These are phyloP conservation scores for Botrytis squamosa DNA, from an alignment of 2,329 filamentous ascomycete genomes.

Conservation along the genomic window DNA sequence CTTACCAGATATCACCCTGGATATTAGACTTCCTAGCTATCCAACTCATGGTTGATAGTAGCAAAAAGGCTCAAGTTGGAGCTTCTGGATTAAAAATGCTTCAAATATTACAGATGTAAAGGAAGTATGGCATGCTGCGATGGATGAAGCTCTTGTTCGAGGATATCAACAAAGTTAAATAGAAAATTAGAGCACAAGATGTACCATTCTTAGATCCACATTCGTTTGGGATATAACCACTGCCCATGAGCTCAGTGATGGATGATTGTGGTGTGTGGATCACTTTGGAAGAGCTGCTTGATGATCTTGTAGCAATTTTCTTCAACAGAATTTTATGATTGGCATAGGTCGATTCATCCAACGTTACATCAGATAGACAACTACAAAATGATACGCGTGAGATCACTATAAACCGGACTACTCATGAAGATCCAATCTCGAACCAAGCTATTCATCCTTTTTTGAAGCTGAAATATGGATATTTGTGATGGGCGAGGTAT, in stretches of 20 bases:
- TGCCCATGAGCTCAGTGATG: neutral
- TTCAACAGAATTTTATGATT: neutral
- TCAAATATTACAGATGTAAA: neutral
- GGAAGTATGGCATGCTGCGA: neutral
- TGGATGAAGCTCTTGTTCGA: neutral
- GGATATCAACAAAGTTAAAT: neutral
- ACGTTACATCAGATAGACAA: neutral
- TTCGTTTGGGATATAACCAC: neutral
- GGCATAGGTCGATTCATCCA: neutral
- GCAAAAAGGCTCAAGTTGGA: neutral
- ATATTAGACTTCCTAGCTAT: constrained; percentile 11
- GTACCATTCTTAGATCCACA: neutral
- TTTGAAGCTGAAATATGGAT: neutral
- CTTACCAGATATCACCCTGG: constrained; percentile 13
- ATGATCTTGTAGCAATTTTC: neutral
- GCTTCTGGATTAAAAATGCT: neutral
- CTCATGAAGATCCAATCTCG: neutral
- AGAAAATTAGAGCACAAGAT: neutral
- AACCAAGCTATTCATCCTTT: neutral
- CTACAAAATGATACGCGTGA: neutral
- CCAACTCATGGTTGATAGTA: neutral
- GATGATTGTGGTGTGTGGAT: neutral
- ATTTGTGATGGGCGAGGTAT: neutral
- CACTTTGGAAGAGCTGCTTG: neutral
- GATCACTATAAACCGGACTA: neutral